These are phyloP conservation scores for Rubus parviflorus DNA, from an alignment of 306 rosid species.

Conservation along the genomic window DNA sequence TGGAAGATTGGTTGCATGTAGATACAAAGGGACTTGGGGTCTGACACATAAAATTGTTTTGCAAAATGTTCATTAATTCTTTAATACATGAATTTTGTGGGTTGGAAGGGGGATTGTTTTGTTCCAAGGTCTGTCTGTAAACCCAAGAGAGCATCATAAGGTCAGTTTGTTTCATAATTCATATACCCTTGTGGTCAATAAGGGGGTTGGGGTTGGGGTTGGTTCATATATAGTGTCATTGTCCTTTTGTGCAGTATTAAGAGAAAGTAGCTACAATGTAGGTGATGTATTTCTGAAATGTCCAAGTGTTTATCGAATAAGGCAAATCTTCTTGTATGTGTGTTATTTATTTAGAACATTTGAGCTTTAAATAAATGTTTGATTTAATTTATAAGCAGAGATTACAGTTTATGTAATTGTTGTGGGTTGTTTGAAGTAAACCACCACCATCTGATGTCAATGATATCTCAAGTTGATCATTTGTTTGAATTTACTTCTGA, in stretches of 20 bases:
- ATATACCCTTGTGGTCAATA: constrained; percentile 30
- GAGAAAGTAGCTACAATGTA: not conserved
- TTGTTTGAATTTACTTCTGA: not conserved
- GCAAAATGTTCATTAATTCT: constrained; percentile 36
- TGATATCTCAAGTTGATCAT: not conserved
- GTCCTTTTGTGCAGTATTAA: constrained; percentile 9
- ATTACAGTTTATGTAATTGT: not conserved
- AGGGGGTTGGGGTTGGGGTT: constrained; percentile 18
- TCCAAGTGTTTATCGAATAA: not conserved
- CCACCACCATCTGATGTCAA: not conserved
- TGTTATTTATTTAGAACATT: not conserved
- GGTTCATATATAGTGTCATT: constrained; percentile 23
- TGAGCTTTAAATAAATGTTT: not conserved
- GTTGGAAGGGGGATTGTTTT: constrained; percentile 33
- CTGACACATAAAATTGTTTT: constrained; percentile 35
- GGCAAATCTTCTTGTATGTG: not conserved
- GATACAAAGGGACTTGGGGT: constrained; percentile 40
- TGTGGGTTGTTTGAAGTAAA: not conserved
- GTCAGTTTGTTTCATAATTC: constrained; percentile 26
- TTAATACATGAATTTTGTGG: constrained; percentile 36
- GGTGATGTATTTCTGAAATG: constrained; percentile 1
- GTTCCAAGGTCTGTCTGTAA: constrained; percentile 21
- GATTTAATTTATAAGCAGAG: not conserved
- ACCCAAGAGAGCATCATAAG: constrained; percentile 19
- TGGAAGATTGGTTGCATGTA: constrained; percentile 37